phyloP scores from a whole-genome alignment of 1,284 basidiomycete species.

The Exobasidium rhododendri region DNA sequence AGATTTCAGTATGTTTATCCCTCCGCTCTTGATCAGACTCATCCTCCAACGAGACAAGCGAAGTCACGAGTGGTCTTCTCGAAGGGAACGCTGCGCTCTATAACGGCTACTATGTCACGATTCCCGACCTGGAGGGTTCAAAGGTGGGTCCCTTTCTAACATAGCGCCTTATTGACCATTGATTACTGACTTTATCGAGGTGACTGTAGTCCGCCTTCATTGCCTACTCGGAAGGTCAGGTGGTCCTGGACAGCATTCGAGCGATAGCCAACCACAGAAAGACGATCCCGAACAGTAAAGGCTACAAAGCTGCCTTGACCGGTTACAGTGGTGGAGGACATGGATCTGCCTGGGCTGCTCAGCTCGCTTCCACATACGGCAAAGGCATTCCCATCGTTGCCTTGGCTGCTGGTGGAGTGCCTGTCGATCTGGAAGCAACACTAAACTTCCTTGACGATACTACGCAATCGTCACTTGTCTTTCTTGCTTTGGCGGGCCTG shows the following conservation, averaged over 20 bases:
- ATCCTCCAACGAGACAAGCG: background rate
- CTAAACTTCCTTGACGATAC: background rate
- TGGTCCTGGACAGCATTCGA: conserved; percentile 19
- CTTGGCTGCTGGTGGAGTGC: background rate
- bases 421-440: background rate
- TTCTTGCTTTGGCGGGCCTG: background rate
- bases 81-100: conserved; percentile 29
- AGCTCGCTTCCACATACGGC: conserved; percentile 12
- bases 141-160: background rate
- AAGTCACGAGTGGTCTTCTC: conserved; percentile 17
- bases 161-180: too few relatives aligned
- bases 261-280: conserved; percentile 1
- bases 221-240: conserved; percentile 13
- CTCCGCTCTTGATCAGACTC: conserved; percentile 3
- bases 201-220: conserved; percentile 14
- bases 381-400: background rate
- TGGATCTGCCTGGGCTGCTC: conserved; percentile 15
- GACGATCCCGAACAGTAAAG: conserved; percentile 1
- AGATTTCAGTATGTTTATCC: conserved; percentile 5
- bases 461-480: background rate
- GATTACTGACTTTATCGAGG: too few relatives aligned
- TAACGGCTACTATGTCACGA: conserved; percentile 45
- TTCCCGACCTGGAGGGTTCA: conserved; percentile 35
- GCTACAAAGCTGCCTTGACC: conserved; percentile 12
- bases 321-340: conserved; percentile 23